Base-by-base conservation (phyloP, 352 stramenopile genomes). In the Phytophthora hybrid region DNA sequence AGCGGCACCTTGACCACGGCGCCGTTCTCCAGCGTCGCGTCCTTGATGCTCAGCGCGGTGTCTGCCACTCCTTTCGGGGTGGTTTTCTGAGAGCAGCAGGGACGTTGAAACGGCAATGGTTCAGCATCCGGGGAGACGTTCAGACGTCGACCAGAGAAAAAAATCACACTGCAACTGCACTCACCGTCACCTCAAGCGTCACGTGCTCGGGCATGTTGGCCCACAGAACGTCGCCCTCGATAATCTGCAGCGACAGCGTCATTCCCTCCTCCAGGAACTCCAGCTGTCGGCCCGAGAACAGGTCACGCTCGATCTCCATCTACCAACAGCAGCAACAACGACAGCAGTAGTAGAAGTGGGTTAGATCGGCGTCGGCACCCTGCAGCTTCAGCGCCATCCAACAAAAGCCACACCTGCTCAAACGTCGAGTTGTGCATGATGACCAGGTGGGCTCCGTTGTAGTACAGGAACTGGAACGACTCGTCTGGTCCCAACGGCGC, bases 181-280 rank as follows among this genome's bases (percentile, higher is more conserved):
- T 59, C 66, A 92, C 85, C 65, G 82, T 87, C 44, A 96, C 89
- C 23, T 82, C 57, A 51, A 95, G 86, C 65, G 82, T 90, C 44
- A 96, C 82, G 78, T 90, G 66, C 63, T 95, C 89, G 26, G 89
- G 89, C 87, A 96, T 94, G 71, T 93, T 95, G 68, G 88, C 87
- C 89, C 89, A 96, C 31, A 96, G 65, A 58, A 94, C 87, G 41
- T 94, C 85, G 32, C 81, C 78, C n/a, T 96, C 87, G 53, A 96
- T 80, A 59, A 96, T 96, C 75, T 96, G 89, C 59, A 96, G 74
- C 47, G 87, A 89, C 49, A 96, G 75, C 59, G 80, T 89, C 84
- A 91, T 95, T 55, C 89, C 89, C 39, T 95, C 89, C 57, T 87
- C 61, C 32, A 96, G 57, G 60, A 94, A 94, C 6, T 94, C 86